A percentile compares a stretch with the other conserved stretches of the same genome.
phyloP scores from a whole-genome alignment of 768 basidiomycete genomes.

The Multifurca ochricompacta region DNA sequence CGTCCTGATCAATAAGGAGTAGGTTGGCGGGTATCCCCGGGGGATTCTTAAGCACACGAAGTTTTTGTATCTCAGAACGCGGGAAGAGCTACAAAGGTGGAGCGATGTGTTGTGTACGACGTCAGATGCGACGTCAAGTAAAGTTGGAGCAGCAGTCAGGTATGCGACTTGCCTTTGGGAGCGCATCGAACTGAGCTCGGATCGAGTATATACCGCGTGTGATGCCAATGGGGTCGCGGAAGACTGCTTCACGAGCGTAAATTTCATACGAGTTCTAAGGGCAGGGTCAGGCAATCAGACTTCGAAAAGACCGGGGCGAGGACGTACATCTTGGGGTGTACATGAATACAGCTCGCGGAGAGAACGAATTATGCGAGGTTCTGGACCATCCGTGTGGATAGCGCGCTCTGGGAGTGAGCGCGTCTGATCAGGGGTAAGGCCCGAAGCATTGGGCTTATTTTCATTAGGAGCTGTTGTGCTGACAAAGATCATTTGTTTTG shows the following conservation, averaged over 20 bases:
- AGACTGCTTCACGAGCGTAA: constrained; percentile 35
- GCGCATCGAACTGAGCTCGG: constrained; percentile 37
- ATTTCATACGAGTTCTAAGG: constrained; percentile 36
- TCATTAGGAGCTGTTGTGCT: constrained; percentile 14
- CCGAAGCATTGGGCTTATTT: constrained; percentile 33
- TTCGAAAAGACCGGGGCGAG: constrained; percentile 12
- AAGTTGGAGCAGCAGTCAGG: neutral
- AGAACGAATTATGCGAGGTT: constrained; percentile 30
- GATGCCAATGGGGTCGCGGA: constrained; percentile 39
- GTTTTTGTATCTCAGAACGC: constrained; percentile 35
- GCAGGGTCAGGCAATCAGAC: neutral
- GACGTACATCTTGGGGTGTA: constrained; percentile 2
- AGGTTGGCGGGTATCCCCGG: constrained; percentile 30
- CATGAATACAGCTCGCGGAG: constrained; percentile 33
- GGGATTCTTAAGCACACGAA: constrained; percentile 37
- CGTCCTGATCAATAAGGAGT: constrained; percentile 41
- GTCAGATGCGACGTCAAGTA: neutral
- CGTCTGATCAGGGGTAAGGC: constrained; percentile 33
- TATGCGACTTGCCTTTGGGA: constrained; percentile 31
- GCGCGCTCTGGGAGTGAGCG: constrained; percentile 33
- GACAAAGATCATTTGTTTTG: constrained; percentile 22
- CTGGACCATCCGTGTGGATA: constrained; percentile 24
- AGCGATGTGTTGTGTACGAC: neutral
- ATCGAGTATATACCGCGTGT: constrained; percentile 35
- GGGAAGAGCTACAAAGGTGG: constrained; percentile 32